Base-by-base conservation (phyloP, 1,139 yeast genomes). In the Scheffersomyces quercinus region DNA sequence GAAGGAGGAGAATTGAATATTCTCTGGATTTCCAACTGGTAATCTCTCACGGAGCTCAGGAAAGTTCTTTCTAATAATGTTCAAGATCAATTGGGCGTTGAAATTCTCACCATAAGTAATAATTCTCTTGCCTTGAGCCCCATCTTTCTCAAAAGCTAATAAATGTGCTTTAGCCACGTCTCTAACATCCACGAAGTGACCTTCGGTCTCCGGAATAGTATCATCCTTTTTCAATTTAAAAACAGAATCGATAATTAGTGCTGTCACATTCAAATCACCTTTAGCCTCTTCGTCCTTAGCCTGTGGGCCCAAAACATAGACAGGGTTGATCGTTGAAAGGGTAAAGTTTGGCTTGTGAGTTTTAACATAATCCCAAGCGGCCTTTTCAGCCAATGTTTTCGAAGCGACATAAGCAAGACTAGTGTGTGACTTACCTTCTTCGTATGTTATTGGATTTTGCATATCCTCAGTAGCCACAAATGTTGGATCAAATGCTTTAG, bases 91-190 rank as follows among this genome's bases (percentile, higher is more conserved):
- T 50, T 75, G 79, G 38, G 61, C 56, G 39, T 64, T 56, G 45
- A 65, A 70, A 44, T 61, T 63, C 7, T 65, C 68, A 24, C 59
- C 58, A 29, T 65, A 57, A 49, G 73, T 57, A 41, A 75, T 67
- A 45, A 70, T 64, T 38, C 83, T 67, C 53, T 72, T 63, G 29
- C 68, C 68, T 11, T 52, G 46, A 6, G 61, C 62, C 1, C 58
- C 45, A 5, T 50, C 57, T 24, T 63, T 58, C 39, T 70, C 71
- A 13, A 73, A 49, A 0, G 77, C 73, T 3, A 62, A 54, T 20
- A 73, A 54, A 43, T 74, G 79, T 8, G 72, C 62, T 30, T 51
- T 50, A 9, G 78, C 77, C 30, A 70, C 75, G 48, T 73, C 78
- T 48, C 76, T 64, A 10, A 73, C 79, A 44, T 73, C 77, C 35